Evolutionary conservation across 2,329 filamentous ascomycete genomes (phyloP), one percentile per base, ranked within the genome.

Genomic region (Coccinonectria pachysandricola): DNA sequence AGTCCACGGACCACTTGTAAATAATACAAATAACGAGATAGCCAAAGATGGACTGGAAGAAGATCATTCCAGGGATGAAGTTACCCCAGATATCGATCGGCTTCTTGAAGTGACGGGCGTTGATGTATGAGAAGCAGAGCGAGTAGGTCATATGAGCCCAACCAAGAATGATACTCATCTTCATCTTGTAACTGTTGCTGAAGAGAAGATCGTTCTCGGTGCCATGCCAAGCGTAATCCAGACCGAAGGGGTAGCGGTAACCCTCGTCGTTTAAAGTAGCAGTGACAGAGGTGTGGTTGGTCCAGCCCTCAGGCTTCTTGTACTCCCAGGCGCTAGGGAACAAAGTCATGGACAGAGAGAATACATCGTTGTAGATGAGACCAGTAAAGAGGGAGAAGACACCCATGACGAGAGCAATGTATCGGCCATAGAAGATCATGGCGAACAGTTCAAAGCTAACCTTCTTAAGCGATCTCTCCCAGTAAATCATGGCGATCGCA

Each of bases 71-170:
- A 6, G 91, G 91, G 24, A 98, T 62, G 50, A 98, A 98, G 60
- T 96, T 96, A 41, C 85, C 91, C 75, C 83, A 94, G 44, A 98
- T 87, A 48, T 98, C 92, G 42, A 96, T 84, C 23, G 83, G 83
- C 38, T 79, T 83, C 65, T 87, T 88, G 69, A 96, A 98, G 59
- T 95, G 85, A 31, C 79, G 78, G 25, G 86, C 88, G 52, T 98
- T 98, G 67, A 94, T 73, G 49, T 82, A 91, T 13, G 91, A 79
- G 50, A 93, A 79, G 64, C 82, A 87, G 23, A 98, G 74, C 11
- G 91, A 96, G 62, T 94, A 98, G 3, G 91, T 98, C 91, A 98
- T 98, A 63, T 95, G 87, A 32, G 75, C 75, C 91, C 92, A 98
- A 55, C 92, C 91, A 40, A 98, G 71, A 41, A 98, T 74, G 52